Evolutionary conservation across 2,329 filamentous ascomycete genomes (phyloP).

Genomic region (Fusarium brachygibbosum): DNA sequence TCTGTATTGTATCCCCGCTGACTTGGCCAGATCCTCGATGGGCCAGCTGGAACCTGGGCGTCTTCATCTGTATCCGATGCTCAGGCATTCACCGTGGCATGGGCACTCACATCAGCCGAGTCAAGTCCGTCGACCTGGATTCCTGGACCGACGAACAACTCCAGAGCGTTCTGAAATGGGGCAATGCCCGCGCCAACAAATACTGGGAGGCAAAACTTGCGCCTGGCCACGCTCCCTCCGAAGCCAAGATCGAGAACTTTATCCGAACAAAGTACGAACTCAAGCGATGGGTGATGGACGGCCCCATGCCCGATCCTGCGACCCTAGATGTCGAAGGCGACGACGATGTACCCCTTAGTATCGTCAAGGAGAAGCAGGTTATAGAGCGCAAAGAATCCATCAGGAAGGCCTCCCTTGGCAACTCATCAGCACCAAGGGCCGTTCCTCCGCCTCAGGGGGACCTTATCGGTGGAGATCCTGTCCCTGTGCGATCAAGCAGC

Average conservation of each 20-base stretch:
- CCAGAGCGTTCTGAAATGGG: conserved; percentile 94
- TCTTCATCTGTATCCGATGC: conserved; percentile 98
- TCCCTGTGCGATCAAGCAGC: conserved; percentile 79
- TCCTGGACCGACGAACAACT: conserved; percentile 99
- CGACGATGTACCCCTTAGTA: conserved; percentile 78
- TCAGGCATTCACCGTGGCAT: conserved; percentile 98
- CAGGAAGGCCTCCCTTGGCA: conserved; percentile 70
- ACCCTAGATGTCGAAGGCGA: conserved; percentile 87
- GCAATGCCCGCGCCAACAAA: conserved; percentile 96
- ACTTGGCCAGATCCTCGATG: conserved; percentile 84
- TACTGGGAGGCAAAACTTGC: conserved; percentile 98
- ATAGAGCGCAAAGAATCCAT: conserved; percentile 71
- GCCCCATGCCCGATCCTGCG: conserved; percentile 91
- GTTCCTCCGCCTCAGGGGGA: conserved; percentile 72
- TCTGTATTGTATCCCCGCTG: conserved; percentile 7
- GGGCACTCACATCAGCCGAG: conserved; percentile 97
- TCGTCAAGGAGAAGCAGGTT: conserved; percentile 76
- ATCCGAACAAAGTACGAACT: conserved; percentile 99
- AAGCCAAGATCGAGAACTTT: conserved; percentile 99
- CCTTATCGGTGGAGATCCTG: conserved; percentile 82
- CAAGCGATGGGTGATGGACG: conserved; percentile 99
- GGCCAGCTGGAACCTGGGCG: conserved; percentile 98
- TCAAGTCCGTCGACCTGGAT: conserved; percentile 98
- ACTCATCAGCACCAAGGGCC: conserved; percentile 54
- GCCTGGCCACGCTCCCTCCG: conserved; percentile 89